Evolutionary conservation across 257 asterid genomes (phyloP).

Genomic region (Buddleja alternifolia): DNA sequence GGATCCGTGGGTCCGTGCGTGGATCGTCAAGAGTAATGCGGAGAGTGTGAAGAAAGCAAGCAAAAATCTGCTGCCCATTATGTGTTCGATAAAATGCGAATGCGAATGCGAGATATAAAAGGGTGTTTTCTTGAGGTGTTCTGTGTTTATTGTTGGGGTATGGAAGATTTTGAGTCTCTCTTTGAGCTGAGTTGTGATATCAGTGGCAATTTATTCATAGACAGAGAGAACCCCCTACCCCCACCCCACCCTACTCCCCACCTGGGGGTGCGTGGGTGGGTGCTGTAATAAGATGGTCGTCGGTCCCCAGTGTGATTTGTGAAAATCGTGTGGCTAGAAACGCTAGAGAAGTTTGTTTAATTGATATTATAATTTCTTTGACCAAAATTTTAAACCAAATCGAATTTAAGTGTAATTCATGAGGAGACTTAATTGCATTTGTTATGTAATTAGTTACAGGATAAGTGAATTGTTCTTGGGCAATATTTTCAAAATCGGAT

Average conservation of each 20-base stretch:
- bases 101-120: background rate
- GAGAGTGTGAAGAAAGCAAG: conserved; percentile 34
- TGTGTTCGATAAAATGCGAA: conserved; percentile 38
- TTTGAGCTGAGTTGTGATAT: conserved; percentile 1
- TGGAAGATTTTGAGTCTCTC: conserved; percentile 3
- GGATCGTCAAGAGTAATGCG: conserved; percentile 18
- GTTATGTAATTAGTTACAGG: too few species aligned
- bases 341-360: conserved; percentile 16
- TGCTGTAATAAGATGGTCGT: background rate
- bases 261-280: background rate
- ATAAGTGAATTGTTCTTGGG: too few species aligned
- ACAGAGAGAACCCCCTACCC: background rate
- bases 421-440: too few species aligned
- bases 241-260: background rate
- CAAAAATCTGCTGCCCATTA: conserved; percentile 34
- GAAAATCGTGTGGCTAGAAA: conserved; percentile 21
- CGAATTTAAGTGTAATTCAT: too few species aligned
- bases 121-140: background rate
- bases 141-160: background rate
- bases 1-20: conserved; percentile 18
- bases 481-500: too few species aligned
- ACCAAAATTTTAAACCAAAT: too few species aligned
- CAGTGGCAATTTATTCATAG: conserved; percentile 31
- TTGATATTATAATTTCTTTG: too few species aligned
- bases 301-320: background rate